phyloP scores from a whole-genome alignment of 805 yeast species.

The Saccharomyces jurei region DNA sequence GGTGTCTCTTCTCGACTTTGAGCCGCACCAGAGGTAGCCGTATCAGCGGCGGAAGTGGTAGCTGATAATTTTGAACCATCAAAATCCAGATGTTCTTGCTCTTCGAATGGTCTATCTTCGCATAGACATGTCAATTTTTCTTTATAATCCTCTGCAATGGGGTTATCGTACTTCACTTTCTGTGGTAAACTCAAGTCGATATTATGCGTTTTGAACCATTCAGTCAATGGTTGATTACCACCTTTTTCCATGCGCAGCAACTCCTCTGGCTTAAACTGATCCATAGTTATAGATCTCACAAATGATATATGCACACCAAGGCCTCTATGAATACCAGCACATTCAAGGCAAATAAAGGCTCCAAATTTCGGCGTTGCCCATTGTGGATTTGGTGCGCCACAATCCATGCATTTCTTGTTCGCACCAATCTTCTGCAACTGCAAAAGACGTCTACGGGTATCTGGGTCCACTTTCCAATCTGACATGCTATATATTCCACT shows the following conservation, averaged over 20 bases:
- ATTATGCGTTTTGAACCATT: slow-evolving; percentile 66
- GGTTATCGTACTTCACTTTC: slow-evolving; percentile 72
- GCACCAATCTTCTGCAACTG: slow-evolving; percentile 74
- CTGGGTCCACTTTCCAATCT: slow-evolving; percentile 90
- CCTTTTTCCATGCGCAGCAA: slow-evolving; percentile 86
- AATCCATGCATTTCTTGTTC: slow-evolving; percentile 87
- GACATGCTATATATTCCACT: slow-evolving; percentile 28
- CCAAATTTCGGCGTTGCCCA: slow-evolving; percentile 99
- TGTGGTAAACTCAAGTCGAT: slow-evolving; percentile 57
- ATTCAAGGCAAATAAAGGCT: slow-evolving; percentile 90
- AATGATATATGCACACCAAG: slow-evolving; percentile 95
- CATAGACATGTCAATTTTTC: slow-evolving; percentile 65
- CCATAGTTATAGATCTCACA: slow-evolving; percentile 96
- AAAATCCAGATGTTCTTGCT: slow-evolving; percentile 49
- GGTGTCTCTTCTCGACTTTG: slow-evolving; percentile 21
- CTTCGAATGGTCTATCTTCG: slow-evolving; percentile 62
- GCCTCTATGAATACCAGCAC: slow-evolving; percentile 95
- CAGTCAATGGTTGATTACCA: slow-evolving; percentile 71
- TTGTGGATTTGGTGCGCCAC: slow-evolving; percentile 93
- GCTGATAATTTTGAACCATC: slow-evolving; percentile 20
- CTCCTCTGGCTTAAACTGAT: slow-evolving; percentile 93
- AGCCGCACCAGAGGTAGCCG: background rate
- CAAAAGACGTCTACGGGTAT: slow-evolving; percentile 69
- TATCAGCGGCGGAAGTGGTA: slow-evolving; percentile 4
- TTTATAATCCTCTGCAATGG: slow-evolving; percentile 91